Evolutionary conservation across 176 grass and related monocot genomes (phyloP).

Genomic region (Hyparrhenia diplandra): DNA sequence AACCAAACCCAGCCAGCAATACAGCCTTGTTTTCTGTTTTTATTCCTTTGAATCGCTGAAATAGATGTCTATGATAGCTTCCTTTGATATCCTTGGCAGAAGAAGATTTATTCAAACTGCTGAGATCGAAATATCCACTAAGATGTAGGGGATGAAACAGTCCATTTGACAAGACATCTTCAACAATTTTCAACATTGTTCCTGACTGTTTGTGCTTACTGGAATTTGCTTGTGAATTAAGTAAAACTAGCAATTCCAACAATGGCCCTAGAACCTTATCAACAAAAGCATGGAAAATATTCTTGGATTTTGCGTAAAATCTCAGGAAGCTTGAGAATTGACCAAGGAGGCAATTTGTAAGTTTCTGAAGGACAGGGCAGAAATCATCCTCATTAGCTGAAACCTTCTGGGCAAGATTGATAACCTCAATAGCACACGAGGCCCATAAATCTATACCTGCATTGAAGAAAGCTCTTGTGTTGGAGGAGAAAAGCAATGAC

Average conservation of each 20-base stretch:
- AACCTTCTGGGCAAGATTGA: constrained; percentile 69
- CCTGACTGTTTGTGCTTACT: constrained; percentile 25
- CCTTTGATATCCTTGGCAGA: constrained; percentile 60
- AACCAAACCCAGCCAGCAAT: constrained; percentile 74
- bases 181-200: constrained; percentile 53
- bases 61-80: constrained; percentile 89
- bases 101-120: constrained; percentile 43
- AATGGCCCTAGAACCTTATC: constrained; percentile 68
- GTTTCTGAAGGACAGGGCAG: constrained; percentile 37
- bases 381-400: constrained; percentile 34
- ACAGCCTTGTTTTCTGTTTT: constrained; percentile 88
- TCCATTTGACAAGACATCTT: constrained; percentile 81
- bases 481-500: constrained; percentile 61
- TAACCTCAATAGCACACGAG: constrained; percentile 59
- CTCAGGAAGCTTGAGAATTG: constrained; percentile 77
- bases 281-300: constrained; percentile 80
- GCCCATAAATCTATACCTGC: constrained; percentile 74
- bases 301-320: constrained; percentile 83
- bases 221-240: constrained; percentile 60
- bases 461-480: constrained; percentile 83
- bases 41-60: constrained; percentile 69
- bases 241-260: constrained; percentile 79
- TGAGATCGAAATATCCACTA: constrained; percentile 77
- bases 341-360: constrained; percentile 64
- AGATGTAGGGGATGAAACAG: constrained; percentile 85